These are phyloP conservation scores for Paulownia fortunei DNA, from an alignment of 257 asterid genomes.

Conservation along the genomic window DNA sequence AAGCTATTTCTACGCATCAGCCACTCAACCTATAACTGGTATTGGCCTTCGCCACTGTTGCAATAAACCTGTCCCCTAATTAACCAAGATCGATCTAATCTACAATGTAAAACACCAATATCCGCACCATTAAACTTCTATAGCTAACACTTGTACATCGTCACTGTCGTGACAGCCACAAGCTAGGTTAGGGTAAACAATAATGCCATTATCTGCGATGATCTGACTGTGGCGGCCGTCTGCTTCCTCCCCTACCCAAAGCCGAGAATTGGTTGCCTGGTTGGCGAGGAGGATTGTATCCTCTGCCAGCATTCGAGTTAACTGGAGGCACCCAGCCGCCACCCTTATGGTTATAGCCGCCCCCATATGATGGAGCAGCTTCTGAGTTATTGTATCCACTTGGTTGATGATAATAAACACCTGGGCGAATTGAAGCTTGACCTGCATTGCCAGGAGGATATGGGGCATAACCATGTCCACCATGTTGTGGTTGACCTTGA, in stretches of 20 bases:
- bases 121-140: background rate
- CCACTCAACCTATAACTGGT: conserved; percentile 4
- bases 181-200: conserved; percentile 19
- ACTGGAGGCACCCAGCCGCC: conserved; percentile 48
- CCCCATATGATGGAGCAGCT: conserved; percentile 44
- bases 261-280: conserved; percentile 66
- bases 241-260: conserved; percentile 60
- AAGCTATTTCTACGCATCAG: conserved; percentile 23
- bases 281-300: conserved; percentile 52
- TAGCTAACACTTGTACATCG: conserved; percentile 27
- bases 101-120: conserved; percentile 18
- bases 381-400: conserved; percentile 45
- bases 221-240: conserved; percentile 66
- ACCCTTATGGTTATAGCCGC: conserved; percentile 34
- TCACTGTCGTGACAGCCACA: background rate
- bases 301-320: conserved; percentile 52
- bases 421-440: conserved; percentile 43
- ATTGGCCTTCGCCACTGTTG: background rate
- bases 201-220: conserved; percentile 49
- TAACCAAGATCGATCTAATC: background rate
- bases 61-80: conserved; percentile 11
- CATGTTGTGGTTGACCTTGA: conserved; percentile 46
- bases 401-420: conserved; percentile 45
- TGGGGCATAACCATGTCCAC: conserved; percentile 50
- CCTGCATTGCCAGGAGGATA: conserved; percentile 42